Base-by-base conservation (phyloP, 2,329 filamentous ascomycete species). In the Claviceps lovelessii region DNA sequence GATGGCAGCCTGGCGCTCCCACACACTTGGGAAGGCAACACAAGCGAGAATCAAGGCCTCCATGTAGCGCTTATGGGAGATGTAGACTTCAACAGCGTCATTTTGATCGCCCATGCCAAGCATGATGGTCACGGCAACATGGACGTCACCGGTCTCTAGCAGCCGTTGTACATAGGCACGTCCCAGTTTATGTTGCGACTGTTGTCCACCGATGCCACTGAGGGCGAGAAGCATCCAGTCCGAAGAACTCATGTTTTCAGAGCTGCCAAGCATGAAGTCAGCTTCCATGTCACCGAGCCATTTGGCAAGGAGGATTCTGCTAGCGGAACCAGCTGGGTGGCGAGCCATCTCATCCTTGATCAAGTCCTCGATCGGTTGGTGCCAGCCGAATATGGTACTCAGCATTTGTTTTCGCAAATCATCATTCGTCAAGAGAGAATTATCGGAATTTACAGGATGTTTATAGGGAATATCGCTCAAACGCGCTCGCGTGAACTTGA, bases 201-300 rank as follows among this genome's bases (percentile, higher is more conserved):
- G 76, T 28, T 72, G 68, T 3, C 83, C 80, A 52, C 87, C 89
- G 70, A 97, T 94, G 45, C 88, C 87, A 64, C 88, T 95, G 52
- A 98, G 72, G 11, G 93, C 91, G 41, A 98, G 74, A 56, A 97
- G 73, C 89, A 98, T 96, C 93, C 93, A 98, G 69, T 97, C 93
- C 0, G 88, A 88, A 2, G 87, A 89, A 10, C 89, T 91, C 79
- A 93, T 90, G n/a, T 88, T 85, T 60, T 91, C 83, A 0, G 89
- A 86, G 47, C 82, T 87, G 2, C 87, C 82, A 11, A 83, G 79
- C 79, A 95, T 87, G 45, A 89, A 78, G 62, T 95, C 89, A 0
- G 85, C 79, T 56, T 89, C 84, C 42, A 88, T 81, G 58, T 95
- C 87, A 15, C 90, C 90, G 0, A 98, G 79, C 93, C 93, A 98